Conservation (phyloP, 208 protist species). For the Porcisia hertigi region DNA sequence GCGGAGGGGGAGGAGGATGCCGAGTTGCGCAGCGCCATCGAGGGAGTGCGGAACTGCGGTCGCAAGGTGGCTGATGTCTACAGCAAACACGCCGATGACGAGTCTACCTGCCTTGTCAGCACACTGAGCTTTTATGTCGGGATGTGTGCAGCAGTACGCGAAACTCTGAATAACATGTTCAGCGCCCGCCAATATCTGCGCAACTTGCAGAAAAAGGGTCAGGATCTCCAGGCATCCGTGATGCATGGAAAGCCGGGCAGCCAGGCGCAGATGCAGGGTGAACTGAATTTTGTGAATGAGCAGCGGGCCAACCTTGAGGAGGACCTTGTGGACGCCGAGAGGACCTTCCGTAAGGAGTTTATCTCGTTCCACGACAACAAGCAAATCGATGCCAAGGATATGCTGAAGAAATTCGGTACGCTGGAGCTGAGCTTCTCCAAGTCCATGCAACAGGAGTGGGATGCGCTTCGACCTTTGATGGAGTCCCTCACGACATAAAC, state of each 20-base stretch:
- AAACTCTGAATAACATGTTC: constrained; percentile 62
- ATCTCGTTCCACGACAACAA: constrained; percentile 76
- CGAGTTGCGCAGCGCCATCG: constrained; percentile 50
- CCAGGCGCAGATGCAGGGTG: constrained; percentile 31
- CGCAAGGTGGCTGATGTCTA: constrained; percentile 57
- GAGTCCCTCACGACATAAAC: constrained; percentile 24
- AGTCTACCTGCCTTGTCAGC: constrained; percentile 76
- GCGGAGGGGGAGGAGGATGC: constrained; percentile 56
- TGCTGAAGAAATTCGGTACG: constrained; percentile 76
- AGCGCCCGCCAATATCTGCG: constrained; percentile 36
- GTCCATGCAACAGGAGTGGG: constrained; percentile 73
- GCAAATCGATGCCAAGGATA: constrained; percentile 79
- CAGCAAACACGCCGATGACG: constrained; percentile 64
- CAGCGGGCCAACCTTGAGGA: constrained; percentile 32
- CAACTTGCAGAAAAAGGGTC: constrained; percentile 26
- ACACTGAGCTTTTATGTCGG: constrained; percentile 84
- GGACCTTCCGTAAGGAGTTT: constrained; percentile 70
- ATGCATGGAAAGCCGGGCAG: constrained; percentile 31
- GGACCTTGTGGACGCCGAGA: constrained; percentile 36
- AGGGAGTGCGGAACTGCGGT: constrained; percentile 60
- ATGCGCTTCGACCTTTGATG: constrained; percentile 52
- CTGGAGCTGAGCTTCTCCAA: constrained; percentile 79
- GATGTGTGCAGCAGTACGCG: constrained; percentile 73
- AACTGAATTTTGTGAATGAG: constrained; percentile 40
- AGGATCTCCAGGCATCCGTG: constrained; percentile 30